Evolutionary conservation across 495 filamentous ascomycete genomes (phyloP).

Genomic region (Penicillium bovifimosum): DNA sequence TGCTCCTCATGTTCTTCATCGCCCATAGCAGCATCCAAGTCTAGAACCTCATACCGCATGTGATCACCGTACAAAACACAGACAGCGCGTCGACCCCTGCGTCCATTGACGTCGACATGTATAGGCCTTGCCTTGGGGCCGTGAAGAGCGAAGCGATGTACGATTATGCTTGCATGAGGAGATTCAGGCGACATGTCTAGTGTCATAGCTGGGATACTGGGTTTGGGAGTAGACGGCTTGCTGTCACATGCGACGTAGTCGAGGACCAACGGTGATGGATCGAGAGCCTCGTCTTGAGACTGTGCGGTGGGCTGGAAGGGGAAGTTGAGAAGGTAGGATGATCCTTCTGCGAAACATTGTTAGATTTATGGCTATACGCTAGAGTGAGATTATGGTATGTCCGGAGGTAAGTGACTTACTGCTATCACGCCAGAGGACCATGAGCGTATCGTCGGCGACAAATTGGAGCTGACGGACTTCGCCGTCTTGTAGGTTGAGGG

Average conservation of each 20-base stretch:
- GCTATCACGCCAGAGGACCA: conserved; percentile 42
- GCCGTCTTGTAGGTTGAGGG: conserved; percentile 37
- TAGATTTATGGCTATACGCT: not conserved
- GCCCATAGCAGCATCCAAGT: conserved; percentile 45
- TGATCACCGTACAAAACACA: conserved; percentile 53
- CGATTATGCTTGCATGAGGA: conserved; percentile 13
- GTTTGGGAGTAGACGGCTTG: conserved; percentile 6
- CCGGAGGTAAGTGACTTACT: conserved; percentile 25
- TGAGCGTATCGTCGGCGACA: conserved; percentile 47
- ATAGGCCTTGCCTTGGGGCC: conserved; percentile 41
- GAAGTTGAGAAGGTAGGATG: conserved; percentile 36
- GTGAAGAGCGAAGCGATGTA: conserved; percentile 32
- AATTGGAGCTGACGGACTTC: conserved; percentile 51
- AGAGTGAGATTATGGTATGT: conserved; percentile 14
- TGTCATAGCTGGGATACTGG: conserved; percentile 13
- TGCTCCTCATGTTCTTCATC: conserved; percentile 28
- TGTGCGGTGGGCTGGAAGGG: conserved; percentile 23
- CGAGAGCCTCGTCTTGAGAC: not conserved
- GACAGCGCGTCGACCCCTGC: conserved; percentile 46
- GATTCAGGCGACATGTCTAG: conserved; percentile 21
- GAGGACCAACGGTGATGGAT: conserved; percentile 10
- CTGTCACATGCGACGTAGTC: conserved; percentile 15
- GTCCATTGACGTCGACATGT: conserved; percentile 50
- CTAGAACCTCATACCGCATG: conserved; percentile 52
- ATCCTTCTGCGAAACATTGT: conserved; percentile 16